phyloP scores from a whole-genome alignment of 2,329 filamentous ascomycete genomes.

The Domatiomyces globalis region DNA sequence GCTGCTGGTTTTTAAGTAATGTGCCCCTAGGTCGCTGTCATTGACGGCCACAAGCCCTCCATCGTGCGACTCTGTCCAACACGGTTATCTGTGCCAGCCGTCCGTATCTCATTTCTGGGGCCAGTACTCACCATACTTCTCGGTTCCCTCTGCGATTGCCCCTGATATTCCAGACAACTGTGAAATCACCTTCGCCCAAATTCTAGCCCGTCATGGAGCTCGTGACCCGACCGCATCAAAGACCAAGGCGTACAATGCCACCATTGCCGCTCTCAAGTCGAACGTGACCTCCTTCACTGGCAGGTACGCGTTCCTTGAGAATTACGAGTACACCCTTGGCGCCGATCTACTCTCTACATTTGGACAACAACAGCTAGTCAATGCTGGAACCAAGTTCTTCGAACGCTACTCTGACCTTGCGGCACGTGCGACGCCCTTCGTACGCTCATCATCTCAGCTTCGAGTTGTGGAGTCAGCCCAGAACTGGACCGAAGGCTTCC shows the following conservation, averaged over 20 bases:
- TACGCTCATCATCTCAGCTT: conserved; percentile 55
- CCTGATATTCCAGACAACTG: conserved; percentile 51
- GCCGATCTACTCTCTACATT: conserved; percentile 55
- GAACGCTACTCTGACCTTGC: conserved; percentile 54
- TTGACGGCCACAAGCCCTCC: not conserved
- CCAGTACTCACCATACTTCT: conserved; percentile 76
- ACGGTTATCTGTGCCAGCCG: conserved; percentile 41
- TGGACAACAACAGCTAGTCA: conserved; percentile 54
- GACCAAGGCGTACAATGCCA: conserved; percentile 45
- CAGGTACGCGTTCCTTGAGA: conserved; percentile 54
- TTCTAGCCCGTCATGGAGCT: conserved; percentile 73
- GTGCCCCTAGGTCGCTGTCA: not conserved
- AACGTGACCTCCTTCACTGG: conserved; percentile 42
- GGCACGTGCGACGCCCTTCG: conserved; percentile 46
- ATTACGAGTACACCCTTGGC: conserved; percentile 58
- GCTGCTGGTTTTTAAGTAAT: not conserved
- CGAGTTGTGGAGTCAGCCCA: conserved; percentile 61
- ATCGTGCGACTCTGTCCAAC: conserved; percentile 38
- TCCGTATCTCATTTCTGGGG: conserved; percentile 60
- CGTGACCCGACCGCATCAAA: conserved; percentile 64
- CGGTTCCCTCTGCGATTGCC: conserved; percentile 53
- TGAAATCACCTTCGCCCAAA: conserved; percentile 61
- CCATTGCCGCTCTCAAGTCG: conserved; percentile 52
- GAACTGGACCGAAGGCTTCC: conserved; percentile 64
- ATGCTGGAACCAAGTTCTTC: conserved; percentile 66